Evolutionary conservation across 345 rosid species (phyloP), one percentile per base, ranked within the genome.

Genomic region (Gossypium ekmanianum): DNA sequence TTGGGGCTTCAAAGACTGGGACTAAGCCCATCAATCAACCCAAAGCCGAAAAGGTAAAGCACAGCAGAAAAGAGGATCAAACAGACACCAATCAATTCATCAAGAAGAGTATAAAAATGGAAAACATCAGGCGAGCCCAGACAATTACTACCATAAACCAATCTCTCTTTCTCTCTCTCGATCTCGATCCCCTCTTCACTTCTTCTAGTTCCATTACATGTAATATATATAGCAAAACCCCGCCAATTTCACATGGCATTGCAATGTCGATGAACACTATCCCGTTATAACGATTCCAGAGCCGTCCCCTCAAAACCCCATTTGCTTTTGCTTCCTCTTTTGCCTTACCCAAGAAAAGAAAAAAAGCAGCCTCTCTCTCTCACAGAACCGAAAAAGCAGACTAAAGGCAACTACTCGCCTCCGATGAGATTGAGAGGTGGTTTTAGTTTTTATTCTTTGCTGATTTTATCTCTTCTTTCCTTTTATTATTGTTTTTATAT

Each of bases 221-320:
- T 20, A 17, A 12, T 12, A 45, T 24, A 29, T 2, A 39, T 3
- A 2, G 44, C 68, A 43, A 48, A 68, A 68, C 73, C 24, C 58
- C 45, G 44, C 44, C 22, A 50, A 68, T 4, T 26, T 51, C 47
- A 17, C 73, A 4, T 69, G 61, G 1, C 39, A 67, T 14, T 20
- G 20, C 74, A 51, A 58, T 24, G 63, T 16, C 59, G 78, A 77
- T 66, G 62, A 72, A 20, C 79, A 77, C 79, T 47, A n/a, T 76
- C 63, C 82, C 77, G 56, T 81, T 79, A 74, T 77, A 57, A 68
- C 47, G 67, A 58, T 65, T 69, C 61, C 7, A 17, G 50, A n/a
- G 50, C 50, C 39, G 12, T 26, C 17, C 10, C 14, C 18, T 22
- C 27, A 9, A 45, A 50, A 45, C 71, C 55, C 2, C 2, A 67